Evolutionary conservation across 2,329 filamentous ascomycete species (phyloP), one percentile per base, ranked within the genome.

Genomic region (Microdochium bolleyi): DNA sequence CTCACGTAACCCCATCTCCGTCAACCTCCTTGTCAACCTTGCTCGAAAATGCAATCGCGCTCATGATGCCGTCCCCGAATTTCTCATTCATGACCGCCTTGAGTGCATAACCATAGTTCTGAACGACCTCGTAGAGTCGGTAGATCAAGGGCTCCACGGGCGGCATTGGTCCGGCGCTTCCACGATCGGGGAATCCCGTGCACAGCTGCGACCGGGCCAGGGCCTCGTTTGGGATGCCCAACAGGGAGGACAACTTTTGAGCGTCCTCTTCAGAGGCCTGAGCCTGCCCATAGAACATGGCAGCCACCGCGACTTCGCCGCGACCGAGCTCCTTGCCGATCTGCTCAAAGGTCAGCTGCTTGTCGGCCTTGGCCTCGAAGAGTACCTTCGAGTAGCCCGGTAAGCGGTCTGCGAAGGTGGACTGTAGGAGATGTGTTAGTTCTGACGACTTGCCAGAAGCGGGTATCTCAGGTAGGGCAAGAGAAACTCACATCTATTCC

Each of bases 41-140:
- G 0, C 90, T 95, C 51, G 84, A 88, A 69, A 96, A 96, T 16
- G 84, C 84, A 64, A 96, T 96, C 1, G 92, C 92, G 66, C 90
- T 95, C 92, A 97, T 96, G 65, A 97, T 97, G 1, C 92, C 92
- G 66, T 92, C 88, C 0, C 88, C 88, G 65, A 90, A 91, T 77
- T 96, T 96, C 79, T 97, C 92, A 61, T 97, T 96, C 69, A 96
- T 68, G 3, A 97, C 82, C 1, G 91, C 92, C 78, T 96, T 96
- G 73, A 95, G 96, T 1, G 92, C 89, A 68, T 96, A 95, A 1
- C 92, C 92, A 64, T 96, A 96, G 69, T 96, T 97, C 74, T 96
- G 92, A 56, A 97, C 86, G 66, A 96, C 88, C 77, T 97, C 92
- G 68, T 90, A 96, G 55, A 96, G 69, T 2, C 92, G 78, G 70